Evolutionary conservation across 768 basidiomycete genomes (phyloP).

Genomic region (Saitozyma podzolica): DNA sequence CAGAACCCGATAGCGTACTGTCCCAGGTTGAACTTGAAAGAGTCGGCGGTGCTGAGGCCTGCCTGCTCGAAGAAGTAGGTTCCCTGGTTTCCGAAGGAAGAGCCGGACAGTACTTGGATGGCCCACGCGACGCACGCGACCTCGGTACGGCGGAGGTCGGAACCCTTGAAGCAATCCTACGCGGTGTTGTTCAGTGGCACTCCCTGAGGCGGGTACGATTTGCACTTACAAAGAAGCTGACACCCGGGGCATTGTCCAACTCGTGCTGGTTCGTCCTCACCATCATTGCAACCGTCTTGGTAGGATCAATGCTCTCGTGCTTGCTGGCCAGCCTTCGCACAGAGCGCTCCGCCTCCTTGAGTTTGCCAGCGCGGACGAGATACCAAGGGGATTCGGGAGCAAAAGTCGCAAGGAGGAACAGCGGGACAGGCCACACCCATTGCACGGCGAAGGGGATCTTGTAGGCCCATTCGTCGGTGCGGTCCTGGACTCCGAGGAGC

Average conservation of each 20-base stretch:
- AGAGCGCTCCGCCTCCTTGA: conserved; percentile 18
- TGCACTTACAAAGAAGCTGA: conserved; percentile 26
- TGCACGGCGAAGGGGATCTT: conserved; percentile 20
- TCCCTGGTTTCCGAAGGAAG: conserved; percentile 40
- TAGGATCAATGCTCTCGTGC: neutral
- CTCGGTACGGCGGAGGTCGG: conserved; percentile 30
- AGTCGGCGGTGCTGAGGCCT: conserved; percentile 15
- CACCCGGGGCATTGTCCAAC: conserved; percentile 31
- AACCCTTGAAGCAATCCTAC: conserved; percentile 27
- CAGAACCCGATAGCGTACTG: conserved; percentile 20
- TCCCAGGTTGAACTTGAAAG: conserved; percentile 20
- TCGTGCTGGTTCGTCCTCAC: conserved; percentile 49
- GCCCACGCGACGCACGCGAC: conserved; percentile 20
- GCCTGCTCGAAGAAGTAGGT: conserved; percentile 34
- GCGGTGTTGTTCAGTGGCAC: too few relatives aligned
- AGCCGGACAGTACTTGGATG: conserved; percentile 17
- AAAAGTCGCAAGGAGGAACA: conserved; percentile 16
- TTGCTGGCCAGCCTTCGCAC: conserved; percentile 7
- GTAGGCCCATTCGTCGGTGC: conserved; percentile 16
- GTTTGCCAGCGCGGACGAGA: conserved; percentile 22
- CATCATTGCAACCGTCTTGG: conserved; percentile 46
- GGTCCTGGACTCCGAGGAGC: conserved; percentile 6
- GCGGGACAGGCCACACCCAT: conserved; percentile 22
- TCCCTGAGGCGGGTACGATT: neutral
- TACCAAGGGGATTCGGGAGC: conserved; percentile 35